Conservation (phyloP, 2,329 filamentous ascomycete species). For the Sclerotiophoma versabilis region DNA sequence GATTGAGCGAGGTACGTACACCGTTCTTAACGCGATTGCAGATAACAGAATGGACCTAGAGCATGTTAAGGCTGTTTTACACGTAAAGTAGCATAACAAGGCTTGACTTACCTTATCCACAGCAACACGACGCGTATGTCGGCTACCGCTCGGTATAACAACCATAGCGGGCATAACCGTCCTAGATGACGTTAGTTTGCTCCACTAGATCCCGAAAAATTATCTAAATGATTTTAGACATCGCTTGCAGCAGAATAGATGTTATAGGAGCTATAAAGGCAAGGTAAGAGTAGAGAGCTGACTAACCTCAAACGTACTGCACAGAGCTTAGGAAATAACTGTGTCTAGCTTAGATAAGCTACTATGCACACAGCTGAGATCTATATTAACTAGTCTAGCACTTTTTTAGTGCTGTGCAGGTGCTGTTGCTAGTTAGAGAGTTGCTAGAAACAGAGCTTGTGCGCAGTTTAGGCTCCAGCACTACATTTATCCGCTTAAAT, state of each 20-base stretch:
- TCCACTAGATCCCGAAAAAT: no score
- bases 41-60: slow-evolving; percentile 32
- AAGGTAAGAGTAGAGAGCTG: no score
- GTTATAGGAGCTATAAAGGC: no score
- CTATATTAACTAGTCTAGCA: not conserved
- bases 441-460: not conserved
- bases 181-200: slow-evolving; percentile 16
- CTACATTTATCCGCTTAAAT: not conserved
- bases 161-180: slow-evolving; percentile 39
- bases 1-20: slow-evolving; percentile 25
- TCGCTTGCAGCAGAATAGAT: not conserved
- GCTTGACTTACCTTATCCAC: slow-evolving; percentile 32
- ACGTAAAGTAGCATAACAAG: not conserved
- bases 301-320: no score
- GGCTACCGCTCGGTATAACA: slow-evolving; percentile 31
- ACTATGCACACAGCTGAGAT: not conserved
- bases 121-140: slow-evolving; percentile 27
- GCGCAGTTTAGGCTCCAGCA: not conserved
- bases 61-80: slow-evolving; percentile 10
- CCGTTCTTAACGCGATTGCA: slow-evolving; percentile 35
- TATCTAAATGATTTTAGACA: not conserved
- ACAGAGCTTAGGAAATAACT: no score
- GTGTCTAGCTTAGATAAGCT: not conserved
- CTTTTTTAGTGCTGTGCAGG: not conserved
- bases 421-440: not conserved